Percentiles rank a stretch among this genome's conserved stretches.
phyloP scores from a whole-genome alignment of 306 rosid species.

The Dalbergia cultrata region DNA sequence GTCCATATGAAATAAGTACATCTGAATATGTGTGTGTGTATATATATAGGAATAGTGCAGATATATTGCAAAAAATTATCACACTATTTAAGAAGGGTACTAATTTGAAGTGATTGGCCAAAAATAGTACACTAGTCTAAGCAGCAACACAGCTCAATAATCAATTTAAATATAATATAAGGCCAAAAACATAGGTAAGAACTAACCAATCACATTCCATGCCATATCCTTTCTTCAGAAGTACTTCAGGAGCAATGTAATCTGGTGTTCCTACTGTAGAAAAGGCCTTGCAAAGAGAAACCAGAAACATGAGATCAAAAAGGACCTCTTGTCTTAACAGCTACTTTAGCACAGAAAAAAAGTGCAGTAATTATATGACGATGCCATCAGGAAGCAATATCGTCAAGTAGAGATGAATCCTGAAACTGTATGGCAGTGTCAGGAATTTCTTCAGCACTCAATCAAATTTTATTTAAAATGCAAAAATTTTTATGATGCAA shows the following conservation, averaged over 20 bases:
- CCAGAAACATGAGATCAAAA: conserved; percentile 46
- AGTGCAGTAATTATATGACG: conserved; percentile 36
- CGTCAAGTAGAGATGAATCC: neutral
- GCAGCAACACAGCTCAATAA: conserved; percentile 21
- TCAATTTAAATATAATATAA: conserved; percentile 15
- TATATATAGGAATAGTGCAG: conserved; percentile 8
- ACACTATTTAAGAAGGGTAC: conserved; percentile 4
- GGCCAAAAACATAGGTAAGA: conserved; percentile 46
- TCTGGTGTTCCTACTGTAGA: conserved; percentile 99
- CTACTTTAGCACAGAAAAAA: conserved; percentile 9
- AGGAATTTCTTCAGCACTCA: neutral
- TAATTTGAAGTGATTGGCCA: conserved; percentile 28
- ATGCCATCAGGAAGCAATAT: conserved; percentile 25
- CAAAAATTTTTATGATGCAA: neutral
- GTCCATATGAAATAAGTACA: conserved; percentile 45
- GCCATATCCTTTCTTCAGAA: conserved; percentile 96
- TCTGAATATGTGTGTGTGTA: neutral
- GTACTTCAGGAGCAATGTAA: conserved; percentile 98
- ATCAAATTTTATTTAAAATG: neutral
- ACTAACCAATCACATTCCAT: conserved; percentile 99
- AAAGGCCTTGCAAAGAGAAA: conserved; percentile 74
- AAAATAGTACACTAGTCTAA: conserved; percentile 6
- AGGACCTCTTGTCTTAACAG: conserved; percentile 37
- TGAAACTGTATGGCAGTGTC: neutral
- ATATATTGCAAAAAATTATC: conserved; percentile 11